Conservation (phyloP, 305 asterid species). For the Plantago rigida region DNA sequence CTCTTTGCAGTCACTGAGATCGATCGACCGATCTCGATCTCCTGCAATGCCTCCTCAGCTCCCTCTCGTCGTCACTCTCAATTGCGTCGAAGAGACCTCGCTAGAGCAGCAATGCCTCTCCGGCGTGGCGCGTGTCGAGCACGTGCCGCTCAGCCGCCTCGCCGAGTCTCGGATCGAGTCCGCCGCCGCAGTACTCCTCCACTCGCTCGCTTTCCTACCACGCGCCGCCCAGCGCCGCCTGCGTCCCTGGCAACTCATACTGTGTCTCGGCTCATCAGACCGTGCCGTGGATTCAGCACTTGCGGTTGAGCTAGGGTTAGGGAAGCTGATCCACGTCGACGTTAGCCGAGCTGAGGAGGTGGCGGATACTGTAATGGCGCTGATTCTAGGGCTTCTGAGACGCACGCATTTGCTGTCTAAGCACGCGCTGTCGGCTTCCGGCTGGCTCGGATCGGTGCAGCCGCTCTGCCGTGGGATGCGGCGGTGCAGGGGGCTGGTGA, state of each 20-base stretch:
- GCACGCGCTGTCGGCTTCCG: constrained; percentile 83
- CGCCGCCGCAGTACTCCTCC: constrained; percentile 84
- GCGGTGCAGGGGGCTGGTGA: constrained; percentile 86
- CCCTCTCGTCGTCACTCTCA: constrained; percentile 78
- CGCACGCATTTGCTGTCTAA: constrained; percentile 91
- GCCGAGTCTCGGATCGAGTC: constrained; percentile 87
- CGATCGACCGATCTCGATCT: not conserved
- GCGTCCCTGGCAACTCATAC: constrained; percentile 87
- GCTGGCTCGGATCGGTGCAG: constrained; percentile 99
- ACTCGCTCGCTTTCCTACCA: constrained; percentile 93
- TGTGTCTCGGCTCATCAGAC: constrained; percentile 94
- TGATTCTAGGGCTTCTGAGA: constrained; percentile 71
- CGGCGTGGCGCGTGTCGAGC: constrained; percentile 69
- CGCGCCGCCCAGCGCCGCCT: constrained; percentile 98
- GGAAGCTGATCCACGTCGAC: constrained; percentile 75
- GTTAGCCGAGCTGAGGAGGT: constrained; percentile 95
- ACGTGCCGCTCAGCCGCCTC: constrained; percentile 84
- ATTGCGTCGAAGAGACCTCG: constrained; percentile 73
- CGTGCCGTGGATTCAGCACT: constrained; percentile 77
- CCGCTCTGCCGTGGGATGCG: constrained; percentile 99
- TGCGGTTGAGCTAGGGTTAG: constrained; percentile 75
- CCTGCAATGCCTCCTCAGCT: constrained; percentile 19
- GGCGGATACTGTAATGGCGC: constrained; percentile 96
- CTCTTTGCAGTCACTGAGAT: too few relatives aligned
- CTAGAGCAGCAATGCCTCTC: constrained; percentile 77